Conservation (phyloP, 2,329 filamentous ascomycete genomes). For the Fusarium sp. region DNA sequence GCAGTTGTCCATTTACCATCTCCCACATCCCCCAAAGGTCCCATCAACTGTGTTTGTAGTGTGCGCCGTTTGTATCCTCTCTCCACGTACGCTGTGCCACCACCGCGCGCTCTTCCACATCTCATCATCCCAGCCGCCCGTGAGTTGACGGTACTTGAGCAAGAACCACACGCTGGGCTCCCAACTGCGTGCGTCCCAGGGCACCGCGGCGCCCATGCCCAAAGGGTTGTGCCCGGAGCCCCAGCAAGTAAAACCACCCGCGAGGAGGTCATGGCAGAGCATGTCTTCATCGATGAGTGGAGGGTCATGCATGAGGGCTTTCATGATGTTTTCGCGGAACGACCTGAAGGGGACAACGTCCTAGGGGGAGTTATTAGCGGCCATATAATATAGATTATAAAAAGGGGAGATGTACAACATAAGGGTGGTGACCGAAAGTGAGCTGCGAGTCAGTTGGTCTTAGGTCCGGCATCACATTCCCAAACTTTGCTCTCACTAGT, state of each 20-base stretch:
- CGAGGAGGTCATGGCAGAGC: constrained; percentile 55
- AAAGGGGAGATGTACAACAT: constrained; percentile 43
- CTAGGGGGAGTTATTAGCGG: constrained; percentile 34
- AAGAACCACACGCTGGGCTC: constrained; percentile 62
- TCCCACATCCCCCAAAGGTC: background rate
- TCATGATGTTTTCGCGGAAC: constrained; percentile 52
- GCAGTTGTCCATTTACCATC: background rate
- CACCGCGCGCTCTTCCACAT: constrained; percentile 53
- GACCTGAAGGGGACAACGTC: constrained; percentile 54
- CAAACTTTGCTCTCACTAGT: constrained; percentile 46
- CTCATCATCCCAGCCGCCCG: constrained; percentile 56
- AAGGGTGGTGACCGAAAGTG: constrained; percentile 54
- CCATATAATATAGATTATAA: too few relatives aligned
- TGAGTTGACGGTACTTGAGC: constrained; percentile 57
- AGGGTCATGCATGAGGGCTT: constrained; percentile 43
- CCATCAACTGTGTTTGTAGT: background rate
- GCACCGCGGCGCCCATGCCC: constrained; percentile 56
- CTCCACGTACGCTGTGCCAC: constrained; percentile 51
- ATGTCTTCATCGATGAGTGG: constrained; percentile 54
- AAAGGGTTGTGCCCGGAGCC: constrained; percentile 49
- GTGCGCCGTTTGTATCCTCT: constrained; percentile 39
- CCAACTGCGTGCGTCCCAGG: constrained; percentile 63
- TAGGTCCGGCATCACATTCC: constrained; percentile 48
- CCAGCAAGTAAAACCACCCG: constrained; percentile 57
- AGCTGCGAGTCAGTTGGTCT: constrained; percentile 52